These are phyloP conservation scores for Hypomontagnella monticulosa DNA, from an alignment of 495 filamentous ascomycete species.

Conservation along the genomic window DNA sequence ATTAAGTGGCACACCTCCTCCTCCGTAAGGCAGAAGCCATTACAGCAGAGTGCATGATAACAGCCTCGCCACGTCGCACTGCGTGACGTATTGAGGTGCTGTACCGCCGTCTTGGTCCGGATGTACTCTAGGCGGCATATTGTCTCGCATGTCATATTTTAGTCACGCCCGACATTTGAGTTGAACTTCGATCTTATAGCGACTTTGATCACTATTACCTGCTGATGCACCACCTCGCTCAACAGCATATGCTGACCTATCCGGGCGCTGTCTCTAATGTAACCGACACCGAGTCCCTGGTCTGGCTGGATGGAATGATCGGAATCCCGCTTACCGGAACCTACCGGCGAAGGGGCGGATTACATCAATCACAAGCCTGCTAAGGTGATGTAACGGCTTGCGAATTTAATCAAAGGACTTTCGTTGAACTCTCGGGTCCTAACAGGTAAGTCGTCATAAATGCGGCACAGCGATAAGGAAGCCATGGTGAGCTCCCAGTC, in stretches of 20 bases:
- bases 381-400: not conserved
- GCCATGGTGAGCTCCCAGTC: too few relatives aligned
- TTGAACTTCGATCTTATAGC: slow-evolving; percentile 7
- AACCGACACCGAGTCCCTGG: not conserved
- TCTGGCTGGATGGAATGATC: slow-evolving; percentile 1
- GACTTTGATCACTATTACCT: slow-evolving; percentile 6
- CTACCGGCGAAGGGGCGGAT: not conserved
- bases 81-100: slow-evolving; percentile 12
- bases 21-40: slow-evolving; percentile 15
- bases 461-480: not conserved
- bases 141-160: slow-evolving; percentile 39
- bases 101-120: slow-evolving; percentile 17
- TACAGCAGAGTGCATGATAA: slow-evolving; percentile 18
- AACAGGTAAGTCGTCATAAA: not conserved
- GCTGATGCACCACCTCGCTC: not conserved
- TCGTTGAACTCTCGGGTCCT: too few relatives aligned
- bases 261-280: not conserved
- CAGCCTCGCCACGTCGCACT: slow-evolving; percentile 24
- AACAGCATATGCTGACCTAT: slow-evolving; percentile 5
- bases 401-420: not conserved
- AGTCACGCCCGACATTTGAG: slow-evolving; percentile 11
- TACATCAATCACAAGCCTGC: not conserved
- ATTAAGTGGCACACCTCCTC: slow-evolving; percentile 29
- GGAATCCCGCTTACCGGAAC: slow-evolving; percentile 4
- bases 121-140: slow-evolving; percentile 1